Base-by-base conservation (phyloP, 2,329 filamentous ascomycete species). In the Verticillium klebahnii region DNA sequence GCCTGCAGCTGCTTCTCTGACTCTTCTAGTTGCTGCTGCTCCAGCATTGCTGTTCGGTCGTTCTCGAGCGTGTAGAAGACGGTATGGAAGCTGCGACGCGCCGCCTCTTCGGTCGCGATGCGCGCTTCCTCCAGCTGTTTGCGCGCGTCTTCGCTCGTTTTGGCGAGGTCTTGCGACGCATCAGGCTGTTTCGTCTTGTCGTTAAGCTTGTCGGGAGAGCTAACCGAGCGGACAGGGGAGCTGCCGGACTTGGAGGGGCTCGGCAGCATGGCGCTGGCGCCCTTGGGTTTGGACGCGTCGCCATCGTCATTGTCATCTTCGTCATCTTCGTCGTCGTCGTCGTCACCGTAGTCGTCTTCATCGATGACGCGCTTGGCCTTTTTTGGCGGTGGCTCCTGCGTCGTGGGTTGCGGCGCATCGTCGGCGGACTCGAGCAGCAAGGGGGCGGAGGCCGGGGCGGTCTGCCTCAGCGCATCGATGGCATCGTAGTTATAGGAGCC, bases 21-120 rank as follows among this genome's bases (percentile, higher is more conserved):
- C 74, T 98, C 95, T 72, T 99, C 95, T 31, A 99, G 84, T 74
- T 94, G 92, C 75, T 98, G 93, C 76, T 99, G 95, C 75, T 99
- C 95, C 62, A 98, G 78, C 95, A 99, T 98, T 57, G 95, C 95
- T 69, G 94, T 92, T 61, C 92, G 87, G 73, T 99, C 95, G 73
- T 94, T 95, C 75, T 99, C 95, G 36, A 98, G 82, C 1, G 95
- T 97, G 75, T 97, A 94, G 75, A 98, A 96, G 67, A 97, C 84
- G 11, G 92, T 96, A 72, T 97, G 90, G 75, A 97, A 98, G 76
- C 90, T 95, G 69, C 88, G 86, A 77, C 93, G 93, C 54, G 92
- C 95, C 58, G 91, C 89, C 71, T 96, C 92, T 71, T 97, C 94
- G 57, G 91, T 93, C 34, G 91, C 92, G 73, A 89, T 93, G 73